Evolutionary conservation across 345 rosid species (phyloP).

Genomic region (Corchorus olitorius): DNA sequence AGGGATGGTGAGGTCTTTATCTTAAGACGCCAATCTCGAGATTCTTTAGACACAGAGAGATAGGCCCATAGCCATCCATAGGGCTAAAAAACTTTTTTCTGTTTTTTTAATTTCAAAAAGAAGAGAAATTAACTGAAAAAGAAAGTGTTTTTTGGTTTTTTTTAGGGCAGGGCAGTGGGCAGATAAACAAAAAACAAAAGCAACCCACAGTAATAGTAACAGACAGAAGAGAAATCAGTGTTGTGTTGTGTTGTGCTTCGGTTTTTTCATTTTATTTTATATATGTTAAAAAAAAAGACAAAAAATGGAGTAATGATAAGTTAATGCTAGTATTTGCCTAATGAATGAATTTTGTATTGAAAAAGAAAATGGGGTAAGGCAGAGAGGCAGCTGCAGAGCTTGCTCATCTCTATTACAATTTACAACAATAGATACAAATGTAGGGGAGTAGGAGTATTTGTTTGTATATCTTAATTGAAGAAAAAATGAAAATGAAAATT

Average conservation of each 20-base stretch:
- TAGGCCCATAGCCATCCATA: neutral
- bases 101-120: neutral
- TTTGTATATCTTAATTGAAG: too few relatives aligned
- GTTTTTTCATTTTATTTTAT: neutral
- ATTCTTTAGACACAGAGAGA: conserved; percentile 28
- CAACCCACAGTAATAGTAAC: conserved; percentile 15
- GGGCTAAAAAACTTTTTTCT: neutral
- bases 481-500: too few relatives aligned
- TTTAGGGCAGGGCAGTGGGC: conserved; percentile 10
- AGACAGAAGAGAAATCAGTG: neutral
- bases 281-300: too few relatives aligned
- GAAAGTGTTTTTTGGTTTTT: conserved; percentile 11
- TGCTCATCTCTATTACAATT: too few relatives aligned
- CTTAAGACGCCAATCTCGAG: conserved; percentile 44
- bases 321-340: too few relatives aligned
- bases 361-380: too few relatives aligned
- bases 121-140: conserved; percentile 18
- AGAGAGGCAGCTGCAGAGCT: too few relatives aligned
- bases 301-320: too few relatives aligned
- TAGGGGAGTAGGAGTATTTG: too few relatives aligned
- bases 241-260: neutral
- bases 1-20: conserved; percentile 29
- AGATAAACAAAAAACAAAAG: conserved; percentile 20
- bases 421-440: too few relatives aligned
- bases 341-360: too few relatives aligned